Base-by-base conservation (phyloP, 2,329 filamentous ascomycete species). In the Sporothrix protearum region DNA sequence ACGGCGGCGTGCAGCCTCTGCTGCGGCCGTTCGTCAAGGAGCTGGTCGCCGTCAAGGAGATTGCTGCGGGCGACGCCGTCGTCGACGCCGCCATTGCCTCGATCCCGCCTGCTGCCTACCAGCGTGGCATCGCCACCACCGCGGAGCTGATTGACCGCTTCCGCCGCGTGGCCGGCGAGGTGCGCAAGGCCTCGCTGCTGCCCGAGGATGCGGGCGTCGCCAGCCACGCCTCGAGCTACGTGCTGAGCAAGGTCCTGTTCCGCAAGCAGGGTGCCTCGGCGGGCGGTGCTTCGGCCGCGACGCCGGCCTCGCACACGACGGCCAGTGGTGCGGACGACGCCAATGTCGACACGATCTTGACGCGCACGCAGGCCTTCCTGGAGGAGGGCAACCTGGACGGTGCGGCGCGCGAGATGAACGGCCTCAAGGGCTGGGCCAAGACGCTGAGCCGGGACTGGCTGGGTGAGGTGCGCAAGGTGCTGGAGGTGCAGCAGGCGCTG, bases 1-100 rank as follows among this genome's bases (percentile, higher is more conserved):
- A 36, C 36, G 64, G 57, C 36, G 72, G 30, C 6, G 91, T 91
- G 75, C 86, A 90, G 14, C 84, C 89, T 57, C 86, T 90, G 76
- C 92, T 95, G 25, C 87, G 89, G 55, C 96, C 96, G 3, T 99
- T 99, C 80, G 88, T 97, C 78, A 90, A 91, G 74, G 96, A 99
- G 83, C 89, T 99, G 16, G 93, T 97, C 25, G 96, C 96, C 3
- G 88, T 99, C 71, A 97, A 97, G 83, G 94, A 97, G 81, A 92
- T 97, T 76, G 93, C 93, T 3, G 86, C 87, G 39, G 91, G 93
- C 68, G 92, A 97, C 79, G 84, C 92, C 0, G 91, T 98, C 6
- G 93, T 99, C 73, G 91, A 93, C 76, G 95, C 95, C 3, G 96
- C 96, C 73, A 97, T 99, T 77, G 92, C 92, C n/a, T 97, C 94